A percentile compares a stretch with the other conserved stretches of the same genome.
These are phyloP conservation scores for Pichia rugopelliculosa DNA, from an alignment of 805 yeast genomes.

Conservation along the genomic window DNA sequence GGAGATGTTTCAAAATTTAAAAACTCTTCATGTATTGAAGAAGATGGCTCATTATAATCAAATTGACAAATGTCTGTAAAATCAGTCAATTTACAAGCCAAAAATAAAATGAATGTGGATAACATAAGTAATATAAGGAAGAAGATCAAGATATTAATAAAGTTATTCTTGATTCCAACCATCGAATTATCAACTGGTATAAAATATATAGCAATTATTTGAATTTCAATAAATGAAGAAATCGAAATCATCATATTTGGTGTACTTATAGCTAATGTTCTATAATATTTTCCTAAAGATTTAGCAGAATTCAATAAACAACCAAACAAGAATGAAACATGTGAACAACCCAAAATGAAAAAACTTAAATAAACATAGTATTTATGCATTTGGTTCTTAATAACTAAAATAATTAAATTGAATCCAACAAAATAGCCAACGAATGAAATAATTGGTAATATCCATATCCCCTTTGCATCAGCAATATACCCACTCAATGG, in stretches of 20 bases:
- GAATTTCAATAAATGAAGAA: constrained; percentile 26
- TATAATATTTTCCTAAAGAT: constrained; percentile 55
- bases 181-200: constrained; percentile 6
- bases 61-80: constrained; percentile 19
- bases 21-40: constrained; percentile 17
- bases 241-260: constrained; percentile 47
- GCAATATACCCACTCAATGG: constrained; percentile 79
- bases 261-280: constrained; percentile 74
- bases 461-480: constrained; percentile 71
- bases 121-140: constrained; percentile 15
- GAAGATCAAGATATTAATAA: constrained; percentile 17
- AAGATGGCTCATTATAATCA: constrained; percentile 18
- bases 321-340: constrained; percentile 60
- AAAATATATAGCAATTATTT: constrained; percentile 18
- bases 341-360: constrained; percentile 59
- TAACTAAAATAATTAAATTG: constrained; percentile 37
- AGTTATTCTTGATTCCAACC: constrained; percentile 13
- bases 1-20: constrained; percentile 29
- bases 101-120: constrained; percentile 17
- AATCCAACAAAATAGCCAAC: constrained; percentile 63
- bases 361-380: constrained; percentile 41
- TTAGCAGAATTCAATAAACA: constrained; percentile 74
- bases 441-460: constrained; percentile 55
- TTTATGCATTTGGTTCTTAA: constrained; percentile 26
- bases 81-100: constrained; percentile 27